phyloP scores from a whole-genome alignment of 176 grass and related monocot species.

The Aechmea fasciata region DNA sequence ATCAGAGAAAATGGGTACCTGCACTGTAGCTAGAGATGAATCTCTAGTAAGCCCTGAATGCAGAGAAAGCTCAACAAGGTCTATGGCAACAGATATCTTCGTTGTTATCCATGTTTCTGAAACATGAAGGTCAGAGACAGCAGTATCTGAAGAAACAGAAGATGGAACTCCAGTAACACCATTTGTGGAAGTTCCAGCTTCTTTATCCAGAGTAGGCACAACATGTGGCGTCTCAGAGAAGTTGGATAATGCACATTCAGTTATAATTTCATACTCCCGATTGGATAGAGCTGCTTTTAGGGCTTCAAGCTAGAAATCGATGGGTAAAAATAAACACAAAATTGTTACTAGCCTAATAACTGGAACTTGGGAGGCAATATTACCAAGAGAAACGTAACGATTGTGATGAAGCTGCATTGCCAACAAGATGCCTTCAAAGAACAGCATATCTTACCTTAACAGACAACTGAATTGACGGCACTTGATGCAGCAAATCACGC shows the following conservation, averaged over 20 bases:
- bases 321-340: constrained; percentile 7
- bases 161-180: constrained; percentile 29
- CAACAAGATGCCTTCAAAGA: constrained; percentile 14
- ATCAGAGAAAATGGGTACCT: constrained; percentile 34
- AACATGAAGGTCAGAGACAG: constrained; percentile 25
- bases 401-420: constrained; percentile 11
- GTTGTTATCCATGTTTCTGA: constrained; percentile 63
- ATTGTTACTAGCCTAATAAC: not conserved
- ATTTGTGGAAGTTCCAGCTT: constrained; percentile 29
- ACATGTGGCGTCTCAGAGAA: constrained; percentile 70
- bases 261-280: constrained; percentile 86
- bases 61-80: constrained; percentile 83
- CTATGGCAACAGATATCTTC: constrained; percentile 58
- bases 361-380: not conserved
- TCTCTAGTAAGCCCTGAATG: constrained; percentile 79
- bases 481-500: constrained; percentile 78
- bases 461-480: constrained; percentile 66
- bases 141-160: constrained; percentile 46
- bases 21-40: constrained; percentile 70
- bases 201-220: constrained; percentile 60
- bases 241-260: constrained; percentile 81
- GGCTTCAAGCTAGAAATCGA: constrained; percentile 56
- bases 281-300: constrained; percentile 89
- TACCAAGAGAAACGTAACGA: not conserved
- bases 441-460: constrained; percentile 52